These are phyloP conservation scores for Chlorella sp. DNA, from an alignment of 139 green algal species.

Conservation along the genomic window DNA sequence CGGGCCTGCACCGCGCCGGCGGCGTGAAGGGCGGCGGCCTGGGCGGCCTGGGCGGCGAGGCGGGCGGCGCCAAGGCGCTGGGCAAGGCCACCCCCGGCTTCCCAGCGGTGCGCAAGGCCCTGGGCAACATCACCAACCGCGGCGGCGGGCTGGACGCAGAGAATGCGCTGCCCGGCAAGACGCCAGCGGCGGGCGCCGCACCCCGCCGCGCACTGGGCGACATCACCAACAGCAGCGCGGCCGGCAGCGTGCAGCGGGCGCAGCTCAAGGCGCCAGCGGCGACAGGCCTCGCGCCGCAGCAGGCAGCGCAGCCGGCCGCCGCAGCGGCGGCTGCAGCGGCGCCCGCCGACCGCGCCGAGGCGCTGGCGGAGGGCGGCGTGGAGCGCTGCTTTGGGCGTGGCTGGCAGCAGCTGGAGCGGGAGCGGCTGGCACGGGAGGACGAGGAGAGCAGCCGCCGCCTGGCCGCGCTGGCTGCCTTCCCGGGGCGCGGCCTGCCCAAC, in stretches of 20 bases:
- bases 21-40: neutral
- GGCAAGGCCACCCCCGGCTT: constrained; percentile 43
- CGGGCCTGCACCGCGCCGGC: constrained; percentile 5
- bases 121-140: constrained; percentile 40
- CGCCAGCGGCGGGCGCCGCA: too few relatives aligned
- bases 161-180: too few relatives aligned
- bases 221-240: constrained; percentile 33
- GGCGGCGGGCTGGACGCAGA: too few relatives aligned
- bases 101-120: too few relatives aligned
- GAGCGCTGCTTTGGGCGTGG: constrained; percentile 27
- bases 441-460: constrained; percentile 30
- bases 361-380: constrained; percentile 28
- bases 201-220: too few relatives aligned
- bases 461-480: neutral
- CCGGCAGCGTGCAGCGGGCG: neutral
- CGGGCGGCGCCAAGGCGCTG: constrained; percentile 44
- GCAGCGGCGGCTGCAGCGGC: neutral
- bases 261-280: neutral
- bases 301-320: neutral
- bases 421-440: constrained; percentile 24
- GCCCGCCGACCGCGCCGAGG: neutral
- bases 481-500: constrained; percentile 23
- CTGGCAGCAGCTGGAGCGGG: constrained; percentile 37
- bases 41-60: neutral
- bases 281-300: neutral